These are phyloP conservation scores for Oenanthe sinensis DNA, from an alignment of 129 eudicot species.

Conservation along the genomic window DNA sequence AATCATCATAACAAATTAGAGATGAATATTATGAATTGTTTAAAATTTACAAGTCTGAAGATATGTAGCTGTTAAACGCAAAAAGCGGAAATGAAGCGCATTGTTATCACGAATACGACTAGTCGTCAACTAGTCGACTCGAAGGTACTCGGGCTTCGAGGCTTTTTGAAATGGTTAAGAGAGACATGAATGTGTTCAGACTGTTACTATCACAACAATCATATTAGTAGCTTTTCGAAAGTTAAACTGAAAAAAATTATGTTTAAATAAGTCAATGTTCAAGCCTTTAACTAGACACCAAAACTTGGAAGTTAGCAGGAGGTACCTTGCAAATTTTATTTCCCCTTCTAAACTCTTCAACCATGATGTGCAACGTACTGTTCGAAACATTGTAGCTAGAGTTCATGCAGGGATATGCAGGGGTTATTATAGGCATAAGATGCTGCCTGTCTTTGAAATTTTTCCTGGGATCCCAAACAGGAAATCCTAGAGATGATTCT, in stretches of 20 bases:
- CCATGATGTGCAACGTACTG: slow-evolving; percentile 52
- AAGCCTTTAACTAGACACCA: not conserved
- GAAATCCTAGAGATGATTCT: slow-evolving; percentile 52
- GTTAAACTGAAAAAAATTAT: not conserved
- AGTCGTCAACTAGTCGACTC: no score
- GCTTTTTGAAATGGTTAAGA: not conserved
- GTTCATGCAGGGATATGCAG: slow-evolving; percentile 73
- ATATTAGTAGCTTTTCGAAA: not conserved
- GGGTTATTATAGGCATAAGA: slow-evolving; percentile 68
- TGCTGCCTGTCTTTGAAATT: slow-evolving; percentile 46
- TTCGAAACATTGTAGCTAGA: slow-evolving; percentile 64
- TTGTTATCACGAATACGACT: no score
- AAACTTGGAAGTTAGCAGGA: not conserved
- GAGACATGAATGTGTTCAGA: not conserved
- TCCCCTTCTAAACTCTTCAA: slow-evolving; percentile 57
- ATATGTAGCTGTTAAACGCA: no score
- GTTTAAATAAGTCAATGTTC: not conserved
- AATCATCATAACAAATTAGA: no score
- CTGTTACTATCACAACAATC: not conserved
- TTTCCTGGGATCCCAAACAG: slow-evolving; percentile 64
- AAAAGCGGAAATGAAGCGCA: no score
- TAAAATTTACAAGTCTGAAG: no score
- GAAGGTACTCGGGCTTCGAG: no score
- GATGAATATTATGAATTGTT: no score
- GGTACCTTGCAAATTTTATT: slow-evolving; percentile 50